Conservation (phyloP, 2,329 filamentous ascomycete species). For the Fusarium guadeloupense region DNA sequence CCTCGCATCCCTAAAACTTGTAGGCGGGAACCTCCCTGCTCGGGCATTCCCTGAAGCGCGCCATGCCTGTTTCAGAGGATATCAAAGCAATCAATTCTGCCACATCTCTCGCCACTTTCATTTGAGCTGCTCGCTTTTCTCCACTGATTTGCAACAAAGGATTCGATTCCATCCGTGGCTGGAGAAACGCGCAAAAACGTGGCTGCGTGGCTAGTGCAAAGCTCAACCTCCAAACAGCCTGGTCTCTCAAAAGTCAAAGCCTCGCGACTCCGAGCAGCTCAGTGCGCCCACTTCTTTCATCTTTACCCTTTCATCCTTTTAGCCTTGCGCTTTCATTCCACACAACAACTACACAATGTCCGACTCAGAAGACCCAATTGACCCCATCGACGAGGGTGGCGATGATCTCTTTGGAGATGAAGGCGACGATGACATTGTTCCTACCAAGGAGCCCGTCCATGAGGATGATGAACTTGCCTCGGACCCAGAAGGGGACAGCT, state of each 20-base stretch:
- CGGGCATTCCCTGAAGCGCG: slow-evolving; percentile 41
- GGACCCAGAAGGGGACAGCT: slow-evolving; percentile 58
- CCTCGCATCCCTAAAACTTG: slow-evolving; percentile 8
- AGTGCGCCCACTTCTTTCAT: slow-evolving; percentile 12
- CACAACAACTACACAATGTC: slow-evolving; percentile 54
- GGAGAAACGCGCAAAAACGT: not conserved
- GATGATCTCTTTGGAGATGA: slow-evolving; percentile 72
- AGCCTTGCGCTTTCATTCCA: not conserved
- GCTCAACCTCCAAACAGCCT: slow-evolving; percentile 28
- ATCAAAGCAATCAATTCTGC: slow-evolving; percentile 7
- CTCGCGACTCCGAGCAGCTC: slow-evolving; percentile 17
- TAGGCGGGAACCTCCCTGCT: slow-evolving; percentile 14
- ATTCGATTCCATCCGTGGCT: slow-evolving; percentile 20
- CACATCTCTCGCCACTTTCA: slow-evolving; percentile 1
- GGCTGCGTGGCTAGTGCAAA: slow-evolving; percentile 18
- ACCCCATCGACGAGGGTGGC: slow-evolving; percentile 63
- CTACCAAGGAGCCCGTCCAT: slow-evolving; percentile 69
- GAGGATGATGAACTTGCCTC: slow-evolving; percentile 69
- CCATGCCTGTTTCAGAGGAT: slow-evolving; percentile 33
- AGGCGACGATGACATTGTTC: slow-evolving; percentile 64
- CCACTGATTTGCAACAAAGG: slow-evolving; percentile 22
- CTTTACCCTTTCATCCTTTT: not conserved
- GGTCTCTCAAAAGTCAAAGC: slow-evolving; percentile 11
- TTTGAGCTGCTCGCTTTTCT: slow-evolving; percentile 23
- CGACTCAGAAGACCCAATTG: slow-evolving; percentile 64